A percentile compares a stretch with the other conserved stretches of the same genome.
Evolutionary conservation across 306 rosid species (phyloP).

Genomic region (Echinosophora koreensis): DNA sequence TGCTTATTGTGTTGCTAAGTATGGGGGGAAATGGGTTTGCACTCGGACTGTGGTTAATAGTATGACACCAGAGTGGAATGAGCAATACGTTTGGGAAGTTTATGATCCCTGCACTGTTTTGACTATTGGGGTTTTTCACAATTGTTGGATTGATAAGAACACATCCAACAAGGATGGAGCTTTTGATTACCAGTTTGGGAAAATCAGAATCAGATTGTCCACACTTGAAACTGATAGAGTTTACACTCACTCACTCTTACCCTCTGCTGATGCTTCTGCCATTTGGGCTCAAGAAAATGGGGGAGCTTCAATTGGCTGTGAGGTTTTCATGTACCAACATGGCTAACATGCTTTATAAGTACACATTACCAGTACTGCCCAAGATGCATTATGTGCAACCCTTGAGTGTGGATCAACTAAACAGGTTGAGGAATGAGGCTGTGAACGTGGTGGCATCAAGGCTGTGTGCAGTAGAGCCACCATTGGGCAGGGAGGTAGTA

Average conservation of each 20-base stretch:
- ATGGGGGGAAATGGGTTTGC: constrained; percentile 1
- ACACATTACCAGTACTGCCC: constrained; percentile 15
- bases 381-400: constrained; percentile 20
- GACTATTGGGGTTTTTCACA: constrained; percentile 19
- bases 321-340: constrained; percentile 20
- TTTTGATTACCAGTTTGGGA: neutral
- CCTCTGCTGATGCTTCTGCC: neutral
- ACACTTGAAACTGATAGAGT: constrained; percentile 11
- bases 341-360: neutral
- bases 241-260: neutral
- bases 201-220: constrained; percentile 17
- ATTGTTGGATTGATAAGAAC: neutral
- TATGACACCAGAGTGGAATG: constrained; percentile 18
- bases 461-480: constrained; percentile 2
- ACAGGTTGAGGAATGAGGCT: neutral
- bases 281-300: neutral
- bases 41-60: constrained; percentile 3
- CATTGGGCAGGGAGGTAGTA: constrained; percentile 21
- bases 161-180: neutral
- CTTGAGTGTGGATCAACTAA: neutral
- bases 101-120: constrained; percentile 25
- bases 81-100: constrained; percentile 9
- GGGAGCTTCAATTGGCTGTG: constrained; percentile 7
- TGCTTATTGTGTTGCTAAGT: constrained; percentile 29
- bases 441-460: neutral